These are phyloP conservation scores for Piloderma croceum DNA, from an alignment of 768 basidiomycete genomes.

Conservation along the genomic window DNA sequence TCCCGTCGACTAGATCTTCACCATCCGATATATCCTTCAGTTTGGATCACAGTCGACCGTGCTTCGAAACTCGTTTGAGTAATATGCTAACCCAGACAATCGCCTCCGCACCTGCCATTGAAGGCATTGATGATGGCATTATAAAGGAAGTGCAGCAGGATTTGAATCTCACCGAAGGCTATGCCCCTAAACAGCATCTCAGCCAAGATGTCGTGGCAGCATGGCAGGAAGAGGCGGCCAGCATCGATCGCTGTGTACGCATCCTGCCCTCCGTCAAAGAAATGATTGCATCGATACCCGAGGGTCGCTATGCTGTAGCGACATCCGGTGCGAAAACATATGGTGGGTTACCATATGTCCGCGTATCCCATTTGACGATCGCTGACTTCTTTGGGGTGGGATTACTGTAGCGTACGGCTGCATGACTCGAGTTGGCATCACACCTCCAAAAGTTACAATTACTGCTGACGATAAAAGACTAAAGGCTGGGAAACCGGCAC, in stretches of 20 bases:
- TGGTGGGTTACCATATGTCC: conserved; percentile 31
- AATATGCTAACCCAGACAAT: not conserved
- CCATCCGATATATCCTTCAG: not conserved
- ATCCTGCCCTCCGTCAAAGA: conserved; percentile 66
- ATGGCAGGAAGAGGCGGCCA: conserved; percentile 52
- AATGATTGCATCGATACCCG: conserved; percentile 61
- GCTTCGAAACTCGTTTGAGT: not conserved
- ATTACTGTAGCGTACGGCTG: conserved; percentile 49
- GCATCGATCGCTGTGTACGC: conserved; percentile 54
- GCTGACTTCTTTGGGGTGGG: not conserved
- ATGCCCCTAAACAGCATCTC: not conserved
- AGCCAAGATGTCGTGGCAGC: conserved; percentile 30
- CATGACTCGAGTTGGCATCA: conserved; percentile 65
- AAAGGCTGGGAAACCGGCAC: conserved; percentile 59
- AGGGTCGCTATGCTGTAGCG: conserved; percentile 67
- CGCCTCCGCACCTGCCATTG: not conserved
- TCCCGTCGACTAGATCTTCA: conserved; percentile 36
- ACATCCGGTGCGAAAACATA: conserved; percentile 72
- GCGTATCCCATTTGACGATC: not conserved
- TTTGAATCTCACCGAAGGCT: not conserved
- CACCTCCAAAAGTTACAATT: conserved; percentile 61
- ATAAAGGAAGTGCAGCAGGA: conserved; percentile 14
- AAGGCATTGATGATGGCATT: not conserved
- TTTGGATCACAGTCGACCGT: not conserved
- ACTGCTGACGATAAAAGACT: conserved; percentile 73